Evolutionary conservation across 768 basidiomycete genomes (phyloP).

Genomic region (Leccinum subgranulosum): DNA sequence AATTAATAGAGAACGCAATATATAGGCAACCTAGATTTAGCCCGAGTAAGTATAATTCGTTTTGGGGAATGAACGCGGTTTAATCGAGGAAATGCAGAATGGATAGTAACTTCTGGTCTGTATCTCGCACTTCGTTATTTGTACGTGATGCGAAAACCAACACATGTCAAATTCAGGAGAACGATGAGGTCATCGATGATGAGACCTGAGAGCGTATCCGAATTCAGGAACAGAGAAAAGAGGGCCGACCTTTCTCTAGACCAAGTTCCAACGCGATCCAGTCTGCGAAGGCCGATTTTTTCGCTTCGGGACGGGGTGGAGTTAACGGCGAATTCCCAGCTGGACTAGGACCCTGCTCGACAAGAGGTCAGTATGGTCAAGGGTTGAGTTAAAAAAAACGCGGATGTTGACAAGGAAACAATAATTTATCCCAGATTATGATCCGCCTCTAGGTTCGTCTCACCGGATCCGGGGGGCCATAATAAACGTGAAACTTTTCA

Average conservation of each 20-base stretch:
- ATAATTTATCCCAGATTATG: conserved; percentile 12
- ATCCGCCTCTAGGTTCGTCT: not conserved
- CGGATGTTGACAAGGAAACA: conserved; percentile 13
- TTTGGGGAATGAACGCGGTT: conserved; percentile 14
- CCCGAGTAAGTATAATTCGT: conserved; percentile 20
- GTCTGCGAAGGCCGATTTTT: not conserved
- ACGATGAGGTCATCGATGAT: conserved; percentile 18
- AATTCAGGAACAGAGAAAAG: conserved; percentile 1
- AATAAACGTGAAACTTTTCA: not conserved
- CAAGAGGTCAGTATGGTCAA: not conserved
- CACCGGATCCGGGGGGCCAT: not conserved
- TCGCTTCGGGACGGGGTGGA: not conserved
- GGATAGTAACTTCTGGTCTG: conserved; percentile 6
- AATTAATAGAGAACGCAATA: conserved; percentile 5
- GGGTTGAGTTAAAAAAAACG: conserved; percentile 6
- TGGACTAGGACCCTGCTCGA: conserved; percentile 2
- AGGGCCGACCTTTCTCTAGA: not conserved
- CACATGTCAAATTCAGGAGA: conserved; percentile 24
- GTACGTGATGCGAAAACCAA: conserved; percentile 26
- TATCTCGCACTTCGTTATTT: conserved; percentile 13
- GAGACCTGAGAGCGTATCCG: conserved; percentile 1
- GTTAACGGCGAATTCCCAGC: not conserved
- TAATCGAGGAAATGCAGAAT: conserved; percentile 13
- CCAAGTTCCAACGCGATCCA: not conserved
- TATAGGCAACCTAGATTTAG: conserved; percentile 21